These are phyloP conservation scores for Bimuria novae-zelandiae DNA, from an alignment of 2,329 filamentous ascomycete species.

Conservation along the genomic window DNA sequence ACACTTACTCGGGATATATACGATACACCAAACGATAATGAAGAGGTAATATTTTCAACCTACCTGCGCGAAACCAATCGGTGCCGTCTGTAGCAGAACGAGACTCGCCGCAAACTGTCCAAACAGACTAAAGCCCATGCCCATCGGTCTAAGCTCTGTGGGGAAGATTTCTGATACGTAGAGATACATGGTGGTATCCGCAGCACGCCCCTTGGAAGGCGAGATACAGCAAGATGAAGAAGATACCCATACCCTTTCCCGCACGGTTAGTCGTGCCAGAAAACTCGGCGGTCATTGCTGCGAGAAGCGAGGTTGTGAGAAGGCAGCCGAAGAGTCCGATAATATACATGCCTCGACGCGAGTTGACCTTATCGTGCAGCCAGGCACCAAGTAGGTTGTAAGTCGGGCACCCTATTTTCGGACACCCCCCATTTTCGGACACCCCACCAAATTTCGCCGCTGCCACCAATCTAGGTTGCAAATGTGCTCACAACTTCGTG, in stretches of 20 bases:
- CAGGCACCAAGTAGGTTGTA: slow-evolving; percentile 20
- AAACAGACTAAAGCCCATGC: slow-evolving; percentile 58
- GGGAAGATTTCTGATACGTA: slow-evolving; percentile 39
- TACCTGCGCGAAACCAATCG: slow-evolving; percentile 38
- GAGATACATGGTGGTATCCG: slow-evolving; percentile 44
- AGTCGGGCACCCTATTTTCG: too few relatives aligned
- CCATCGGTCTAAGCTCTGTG: slow-evolving; percentile 55
- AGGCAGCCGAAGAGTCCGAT: slow-evolving; percentile 41
- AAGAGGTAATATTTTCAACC: slow-evolving; percentile 50
- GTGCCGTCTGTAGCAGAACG: slow-evolving; percentile 52
- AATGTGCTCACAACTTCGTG: too few relatives aligned
- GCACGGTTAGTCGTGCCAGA: slow-evolving; percentile 46
- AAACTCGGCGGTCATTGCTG: slow-evolving; percentile 45
- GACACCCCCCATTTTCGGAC: too few relatives aligned
- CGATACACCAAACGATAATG: slow-evolving; percentile 16
- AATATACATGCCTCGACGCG: slow-evolving; percentile 15
- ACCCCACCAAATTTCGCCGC: too few relatives aligned
- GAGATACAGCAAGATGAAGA: slow-evolving; percentile 53
- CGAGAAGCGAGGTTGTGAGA: slow-evolving; percentile 18
- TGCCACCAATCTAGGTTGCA: too few relatives aligned
- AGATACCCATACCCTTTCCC: slow-evolving; percentile 49
- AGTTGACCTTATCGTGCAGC: slow-evolving; percentile 23
- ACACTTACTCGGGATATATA: slow-evolving; percentile 32
- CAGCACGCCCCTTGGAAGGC: slow-evolving; percentile 45
- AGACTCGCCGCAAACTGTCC: slow-evolving; percentile 42